phyloP scores from a whole-genome alignment of 208 protist genomes.

The Crithidia fasciculata region DNA sequence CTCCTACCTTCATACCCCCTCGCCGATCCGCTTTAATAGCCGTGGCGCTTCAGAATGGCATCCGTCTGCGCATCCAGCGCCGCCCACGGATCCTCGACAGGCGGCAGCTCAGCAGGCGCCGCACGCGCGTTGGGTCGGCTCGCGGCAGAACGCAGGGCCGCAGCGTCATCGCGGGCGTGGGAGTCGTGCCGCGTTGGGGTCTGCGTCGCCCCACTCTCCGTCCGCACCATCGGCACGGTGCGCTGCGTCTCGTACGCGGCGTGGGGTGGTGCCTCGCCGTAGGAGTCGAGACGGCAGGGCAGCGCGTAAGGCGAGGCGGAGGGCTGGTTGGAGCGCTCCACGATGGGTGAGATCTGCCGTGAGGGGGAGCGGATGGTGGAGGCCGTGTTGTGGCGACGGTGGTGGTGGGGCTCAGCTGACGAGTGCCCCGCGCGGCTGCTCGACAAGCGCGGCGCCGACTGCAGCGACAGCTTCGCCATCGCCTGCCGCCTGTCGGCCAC shows the following conservation, averaged over 20 bases:
- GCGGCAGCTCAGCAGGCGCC: slow-evolving; percentile 1
- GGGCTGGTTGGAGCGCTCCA: slow-evolving; percentile 1
- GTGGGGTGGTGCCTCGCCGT: background rate
- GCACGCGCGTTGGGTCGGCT: background rate
- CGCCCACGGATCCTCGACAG: slow-evolving; percentile 56
- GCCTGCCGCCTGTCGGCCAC: slow-evolving; percentile 18
- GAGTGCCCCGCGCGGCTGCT: background rate
- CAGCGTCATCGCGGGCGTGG: background rate
- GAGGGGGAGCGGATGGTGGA: slow-evolving; percentile 1
- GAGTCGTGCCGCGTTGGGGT: slow-evolving; percentile 15
- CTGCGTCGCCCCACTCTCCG: slow-evolving; percentile 20
- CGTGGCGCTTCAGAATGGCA: slow-evolving; percentile 42
- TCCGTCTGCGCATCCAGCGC: slow-evolving; percentile 70
- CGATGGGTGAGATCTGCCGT: slow-evolving; percentile 26
- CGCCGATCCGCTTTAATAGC: slow-evolving; percentile 12
- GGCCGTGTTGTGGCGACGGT: background rate
- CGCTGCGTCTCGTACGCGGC: slow-evolving; percentile 2
- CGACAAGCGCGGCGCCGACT: slow-evolving; percentile 30
- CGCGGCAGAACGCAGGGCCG: background rate
- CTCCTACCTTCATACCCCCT: background rate
- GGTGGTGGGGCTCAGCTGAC: background rate
- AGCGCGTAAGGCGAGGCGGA: slow-evolving; percentile 27
- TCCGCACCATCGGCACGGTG: slow-evolving; percentile 5
- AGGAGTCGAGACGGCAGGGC: slow-evolving; percentile 3
- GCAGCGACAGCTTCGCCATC: slow-evolving; percentile 36